A percentile compares a stretch with the other conserved stretches of the same genome.
phyloP scores from a whole-genome alignment of 1,284 basidiomycete species.

The Trametes versicolor region DNA sequence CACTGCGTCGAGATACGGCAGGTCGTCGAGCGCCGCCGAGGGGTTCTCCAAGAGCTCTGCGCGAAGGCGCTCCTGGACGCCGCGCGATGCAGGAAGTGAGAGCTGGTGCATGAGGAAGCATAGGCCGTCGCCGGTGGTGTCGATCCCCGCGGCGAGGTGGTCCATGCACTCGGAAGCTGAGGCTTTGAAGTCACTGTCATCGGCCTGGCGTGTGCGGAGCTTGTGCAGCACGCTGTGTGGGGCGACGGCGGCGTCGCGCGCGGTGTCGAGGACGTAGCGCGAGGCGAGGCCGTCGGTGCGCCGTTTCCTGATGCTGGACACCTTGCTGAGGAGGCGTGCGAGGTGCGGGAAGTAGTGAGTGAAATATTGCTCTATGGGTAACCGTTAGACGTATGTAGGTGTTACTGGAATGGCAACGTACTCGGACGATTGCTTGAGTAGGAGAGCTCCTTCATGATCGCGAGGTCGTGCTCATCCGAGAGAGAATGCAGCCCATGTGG shows the following conservation, averaged over 20 bases:
- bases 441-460: constrained; percentile 36
- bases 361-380: constrained; percentile 24
- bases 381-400: constrained; percentile 1
- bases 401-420: constrained; percentile 1
- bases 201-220: constrained; percentile 23
- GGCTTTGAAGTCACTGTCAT: constrained; percentile 19
- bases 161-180: constrained; percentile 40
- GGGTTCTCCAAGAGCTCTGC: constrained; percentile 32
- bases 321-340: constrained; percentile 12
- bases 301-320: constrained; percentile 12
- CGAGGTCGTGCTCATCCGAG: constrained; percentile 28
- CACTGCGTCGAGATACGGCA: constrained; percentile 90
- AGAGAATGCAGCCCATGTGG: constrained; percentile 34
- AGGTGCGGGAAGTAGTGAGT: constrained; percentile 33
- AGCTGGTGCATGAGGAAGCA: constrained; percentile 41
- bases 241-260: constrained; percentile 21
- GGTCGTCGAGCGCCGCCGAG: constrained; percentile 69
- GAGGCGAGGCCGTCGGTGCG: constrained; percentile 20
- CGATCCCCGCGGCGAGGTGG: constrained; percentile 40
- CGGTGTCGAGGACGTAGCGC: constrained; percentile 29
- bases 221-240: constrained; percentile 34
- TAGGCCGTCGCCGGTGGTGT: constrained; percentile 41
- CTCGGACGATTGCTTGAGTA: constrained; percentile 31
- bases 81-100: constrained; percentile 30
- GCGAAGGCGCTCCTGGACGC: constrained; percentile 34